Evolutionary conservation across 495 filamentous ascomycete genomes (phyloP).

Genomic region (Immersiella caudata): DNA sequence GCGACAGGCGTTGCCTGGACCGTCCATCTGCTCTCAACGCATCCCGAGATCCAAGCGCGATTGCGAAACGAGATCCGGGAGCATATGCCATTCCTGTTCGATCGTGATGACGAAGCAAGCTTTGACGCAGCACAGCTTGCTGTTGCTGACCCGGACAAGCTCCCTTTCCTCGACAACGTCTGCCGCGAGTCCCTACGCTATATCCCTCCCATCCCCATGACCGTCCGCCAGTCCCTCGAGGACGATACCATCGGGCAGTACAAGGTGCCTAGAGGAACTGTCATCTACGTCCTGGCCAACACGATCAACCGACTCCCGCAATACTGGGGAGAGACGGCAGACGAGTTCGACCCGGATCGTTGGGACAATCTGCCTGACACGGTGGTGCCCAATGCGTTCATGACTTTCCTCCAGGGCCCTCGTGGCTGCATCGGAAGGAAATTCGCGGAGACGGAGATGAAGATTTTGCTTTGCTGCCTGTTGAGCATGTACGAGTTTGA

Average conservation of each 20-base stretch:
- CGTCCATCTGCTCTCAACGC: slow-evolving; percentile 37
- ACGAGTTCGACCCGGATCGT: slow-evolving; percentile 45
- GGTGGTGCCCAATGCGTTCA: slow-evolving; percentile 38
- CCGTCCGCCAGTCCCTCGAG: slow-evolving; percentile 38
- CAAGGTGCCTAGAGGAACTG: slow-evolving; percentile 35
- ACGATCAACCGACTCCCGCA: slow-evolving; percentile 42
- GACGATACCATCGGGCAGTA: slow-evolving; percentile 36
- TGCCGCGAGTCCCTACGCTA: slow-evolving; percentile 53
- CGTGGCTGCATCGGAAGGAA: slow-evolving; percentile 45
- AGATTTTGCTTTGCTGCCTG: slow-evolving; percentile 40
- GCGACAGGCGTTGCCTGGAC: slow-evolving; percentile 44
- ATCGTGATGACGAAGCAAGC: neutral
- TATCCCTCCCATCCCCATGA: slow-evolving; percentile 51
- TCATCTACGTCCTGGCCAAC: slow-evolving; percentile 42
- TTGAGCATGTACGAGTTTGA: slow-evolving; percentile 42
- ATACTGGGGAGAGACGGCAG: slow-evolving; percentile 42
- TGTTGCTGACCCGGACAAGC: slow-evolving; percentile 34
- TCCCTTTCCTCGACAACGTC: slow-evolving; percentile 49
- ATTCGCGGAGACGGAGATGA: slow-evolving; percentile 49
- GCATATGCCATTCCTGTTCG: slow-evolving; percentile 47
- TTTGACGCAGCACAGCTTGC: slow-evolving; percentile 28
- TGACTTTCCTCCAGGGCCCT: slow-evolving; percentile 46
- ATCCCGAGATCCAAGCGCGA: slow-evolving; percentile 38
- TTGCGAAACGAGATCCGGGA: slow-evolving; percentile 41
- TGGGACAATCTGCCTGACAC: slow-evolving; percentile 41